Base-by-base conservation (phyloP, 768 basidiomycete species). In the Amylocystis lapponica region DNA sequence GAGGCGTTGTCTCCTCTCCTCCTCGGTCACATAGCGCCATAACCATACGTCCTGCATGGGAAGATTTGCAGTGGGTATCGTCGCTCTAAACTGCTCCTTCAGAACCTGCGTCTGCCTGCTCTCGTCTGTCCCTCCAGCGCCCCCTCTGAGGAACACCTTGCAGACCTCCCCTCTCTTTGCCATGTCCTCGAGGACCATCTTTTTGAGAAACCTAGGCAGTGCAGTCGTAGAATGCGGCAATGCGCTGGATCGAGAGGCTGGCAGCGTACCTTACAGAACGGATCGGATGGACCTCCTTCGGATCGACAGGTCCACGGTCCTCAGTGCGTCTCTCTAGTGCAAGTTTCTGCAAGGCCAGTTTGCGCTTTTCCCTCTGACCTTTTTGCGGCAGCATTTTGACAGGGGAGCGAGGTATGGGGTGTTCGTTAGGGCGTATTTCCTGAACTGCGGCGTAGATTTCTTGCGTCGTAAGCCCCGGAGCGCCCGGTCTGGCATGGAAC, bases 161-260 rank as follows among this genome's bases (percentile, higher is more conserved):
- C 53, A 50, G 20, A 57, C 26, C 27, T 56, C 47, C 14, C 39
- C 36, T 2, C 34, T 27, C 13, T 43, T 39, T 9, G 39, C 53
- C 46, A 60, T 51, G 37, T 53, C 25, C 19, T 46, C 49, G 8
- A 61, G 37, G 9, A 60, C 38, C 27, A 51, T 29, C 22, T 46
- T 56, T 31, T 58, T 61, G 25, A 60, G 54, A 33, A 50, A 58
- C 38, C 58, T 60, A 20, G 5, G n/a, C 34, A 36, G 22, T 19
- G 16, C 26, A 13, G 27, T 10, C 14, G 47, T 27, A 11, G 4
- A 9, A 11, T 6, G 16, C 16, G 10, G n/a, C 3, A 27, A 37
- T n/a, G 17, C 23, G 3, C 2, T 14, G 27, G n/a, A n/a, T n/a
- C n/a, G n/a, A n/a, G n/a, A 37, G 17, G 17, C 23, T 6, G 22